Conservation (phyloP, 495 filamentous ascomycete species). For the Penicillium mononematosum region DNA sequence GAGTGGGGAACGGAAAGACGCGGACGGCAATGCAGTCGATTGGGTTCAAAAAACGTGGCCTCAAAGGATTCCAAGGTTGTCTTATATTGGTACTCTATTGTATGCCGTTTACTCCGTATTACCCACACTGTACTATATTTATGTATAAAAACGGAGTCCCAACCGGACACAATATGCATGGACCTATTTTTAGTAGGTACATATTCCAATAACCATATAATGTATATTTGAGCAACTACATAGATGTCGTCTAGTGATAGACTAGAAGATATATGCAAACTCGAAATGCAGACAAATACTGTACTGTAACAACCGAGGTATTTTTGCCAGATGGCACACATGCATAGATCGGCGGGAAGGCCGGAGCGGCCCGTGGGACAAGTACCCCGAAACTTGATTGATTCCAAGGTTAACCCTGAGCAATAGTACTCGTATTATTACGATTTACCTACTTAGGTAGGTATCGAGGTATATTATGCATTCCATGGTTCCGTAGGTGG, state of each 20-base stretch:
- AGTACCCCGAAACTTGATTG: conserved; percentile 27
- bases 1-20: conserved; percentile 38
- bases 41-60: conserved; percentile 45
- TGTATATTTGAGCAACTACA: not conserved
- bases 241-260: not conserved
- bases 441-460: not conserved
- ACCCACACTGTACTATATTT: not conserved
- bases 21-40: conserved; percentile 46
- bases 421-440: conserved; percentile 20
- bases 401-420: conserved; percentile 13
- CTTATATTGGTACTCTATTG: conserved; percentile 7
- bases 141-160: conserved; percentile 1
- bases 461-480: not conserved
- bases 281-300: not conserved
- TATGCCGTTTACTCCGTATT: conserved; percentile 4
- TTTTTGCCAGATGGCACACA: conserved; percentile 32
- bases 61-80: conserved; percentile 14
- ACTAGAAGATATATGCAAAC: not conserved
- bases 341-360: conserved; percentile 52
- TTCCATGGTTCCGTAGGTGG: not conserved
- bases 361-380: conserved; percentile 49
- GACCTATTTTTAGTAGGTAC: not conserved
- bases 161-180: not conserved
- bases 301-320: conserved; percentile 6
- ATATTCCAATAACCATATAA: not conserved